These are phyloP conservation scores for Colletotrichum lini DNA, from an alignment of 2,329 filamentous ascomycete genomes.

Conservation along the genomic window DNA sequence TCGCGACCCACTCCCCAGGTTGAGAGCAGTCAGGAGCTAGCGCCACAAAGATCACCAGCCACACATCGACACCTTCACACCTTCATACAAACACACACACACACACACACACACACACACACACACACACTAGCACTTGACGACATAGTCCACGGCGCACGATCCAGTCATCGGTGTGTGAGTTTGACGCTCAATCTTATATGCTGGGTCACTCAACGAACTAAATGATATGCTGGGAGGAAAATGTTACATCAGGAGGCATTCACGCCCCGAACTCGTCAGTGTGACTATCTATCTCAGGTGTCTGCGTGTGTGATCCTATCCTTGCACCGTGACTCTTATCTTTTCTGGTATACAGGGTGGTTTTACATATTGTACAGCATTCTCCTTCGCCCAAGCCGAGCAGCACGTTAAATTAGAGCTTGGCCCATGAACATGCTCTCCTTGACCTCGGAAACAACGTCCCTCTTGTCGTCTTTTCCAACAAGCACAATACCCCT, in stretches of 20 bases:
- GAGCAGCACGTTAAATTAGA: slow-evolving; percentile 68
- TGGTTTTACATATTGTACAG: slow-evolving; percentile 37
- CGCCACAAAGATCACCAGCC: slow-evolving; percentile 34
- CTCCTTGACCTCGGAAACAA: slow-evolving; percentile 92
- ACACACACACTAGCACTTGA: no score
- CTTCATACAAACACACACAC: no score
- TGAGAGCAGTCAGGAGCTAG: slow-evolving; percentile 27
- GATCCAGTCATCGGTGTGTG: no score
- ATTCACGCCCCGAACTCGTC: slow-evolving; percentile 5
- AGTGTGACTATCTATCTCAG: slow-evolving; percentile 19
- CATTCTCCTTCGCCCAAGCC: no score
- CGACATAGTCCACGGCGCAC: no score
- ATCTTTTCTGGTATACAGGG: slow-evolving; percentile 17
- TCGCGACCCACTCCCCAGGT: slow-evolving; percentile 18
- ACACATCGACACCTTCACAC: not conserved
- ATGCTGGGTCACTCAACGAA: not conserved
- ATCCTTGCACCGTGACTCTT: not conserved
- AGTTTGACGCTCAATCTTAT: not conserved
- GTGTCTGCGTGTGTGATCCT: slow-evolving; percentile 19
- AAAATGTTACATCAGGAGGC: slow-evolving; percentile 3
- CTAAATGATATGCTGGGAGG: not conserved
- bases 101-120: no score
- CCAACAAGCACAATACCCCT: slow-evolving; percentile 92
- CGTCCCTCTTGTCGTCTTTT: slow-evolving; percentile 88
- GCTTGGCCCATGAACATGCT: slow-evolving; percentile 89